A percentile compares a stretch with the other conserved stretches of the same genome.
phyloP scores from a whole-genome alignment of 139 green algal species.

The Picochlorum sp. region DNA sequence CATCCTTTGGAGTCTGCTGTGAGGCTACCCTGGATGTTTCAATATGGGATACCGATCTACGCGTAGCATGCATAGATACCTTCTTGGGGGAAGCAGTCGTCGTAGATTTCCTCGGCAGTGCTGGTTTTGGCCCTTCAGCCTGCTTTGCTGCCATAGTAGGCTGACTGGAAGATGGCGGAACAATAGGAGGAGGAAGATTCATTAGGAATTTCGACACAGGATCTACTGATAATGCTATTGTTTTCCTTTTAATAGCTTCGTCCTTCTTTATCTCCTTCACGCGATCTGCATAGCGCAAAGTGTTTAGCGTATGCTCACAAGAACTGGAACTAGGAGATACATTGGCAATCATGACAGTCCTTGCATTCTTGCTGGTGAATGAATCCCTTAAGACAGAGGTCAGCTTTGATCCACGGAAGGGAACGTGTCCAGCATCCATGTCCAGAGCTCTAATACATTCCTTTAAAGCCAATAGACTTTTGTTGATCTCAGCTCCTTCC shows the following conservation, averaged over 20 bases:
- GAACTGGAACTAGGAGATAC: conserved; percentile 73
- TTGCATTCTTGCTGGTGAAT: conserved; percentile 51
- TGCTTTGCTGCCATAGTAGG: too few species aligned
- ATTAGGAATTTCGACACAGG: neutral
- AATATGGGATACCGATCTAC: too few species aligned
- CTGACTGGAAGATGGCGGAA: too few species aligned
- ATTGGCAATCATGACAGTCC: conserved; percentile 98
- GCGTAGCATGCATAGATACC: too few species aligned
- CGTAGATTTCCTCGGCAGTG: too few species aligned
- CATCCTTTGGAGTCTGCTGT: too few species aligned
- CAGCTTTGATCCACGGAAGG: conserved; percentile 90
- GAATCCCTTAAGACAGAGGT: conserved; percentile 59
- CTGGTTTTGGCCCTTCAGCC: too few species aligned
- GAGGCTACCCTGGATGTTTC: too few species aligned
- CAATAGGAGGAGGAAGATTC: neutral
- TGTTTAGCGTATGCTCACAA: conserved; percentile 98
- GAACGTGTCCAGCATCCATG: conserved; percentile 77
- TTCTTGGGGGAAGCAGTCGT: too few species aligned
- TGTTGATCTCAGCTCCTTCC: conserved; percentile 98
- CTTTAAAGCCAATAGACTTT: conserved; percentile 91
- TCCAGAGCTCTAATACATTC: conserved; percentile 92
- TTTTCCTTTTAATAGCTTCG: neutral
- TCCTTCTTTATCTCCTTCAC: conserved; percentile 64
- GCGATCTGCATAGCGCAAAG: conserved; percentile 91
- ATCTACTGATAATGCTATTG: neutral